These are phyloP conservation scores for Pseudopithomyces chartarum DNA, from an alignment of 2,329 filamentous ascomycete species.

Conservation along the genomic window DNA sequence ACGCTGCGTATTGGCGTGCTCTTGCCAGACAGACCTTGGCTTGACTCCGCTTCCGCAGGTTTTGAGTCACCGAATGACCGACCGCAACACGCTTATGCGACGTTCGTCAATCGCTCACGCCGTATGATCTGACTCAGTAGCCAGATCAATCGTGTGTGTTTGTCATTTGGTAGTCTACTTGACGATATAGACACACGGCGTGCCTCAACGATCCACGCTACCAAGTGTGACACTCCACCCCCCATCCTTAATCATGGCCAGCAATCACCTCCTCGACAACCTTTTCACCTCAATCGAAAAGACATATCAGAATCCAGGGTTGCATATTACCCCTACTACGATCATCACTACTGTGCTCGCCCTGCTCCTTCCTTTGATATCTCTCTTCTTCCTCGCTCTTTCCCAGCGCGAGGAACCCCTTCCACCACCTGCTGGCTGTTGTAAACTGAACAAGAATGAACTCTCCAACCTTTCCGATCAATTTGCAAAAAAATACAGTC, in stretches of 20 bases:
- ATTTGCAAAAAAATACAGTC: constrained; percentile 56
- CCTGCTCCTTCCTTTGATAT: constrained; percentile 23
- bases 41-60: not conserved
- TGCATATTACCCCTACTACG: constrained; percentile 19
- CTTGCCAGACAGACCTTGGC: not conserved
- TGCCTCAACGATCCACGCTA: not conserved
- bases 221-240: not conserved
- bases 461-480: constrained; percentile 62
- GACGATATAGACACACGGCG: not conserved
- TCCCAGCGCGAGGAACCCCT: constrained; percentile 24
- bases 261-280: constrained; percentile 21
- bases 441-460: constrained; percentile 55
- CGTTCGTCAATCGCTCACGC: not conserved
- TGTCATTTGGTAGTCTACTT: not conserved
- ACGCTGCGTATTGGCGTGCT: not conserved
- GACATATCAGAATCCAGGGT: constrained; percentile 15
- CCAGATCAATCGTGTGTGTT: not conserved
- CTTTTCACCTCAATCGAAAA: constrained; percentile 15
- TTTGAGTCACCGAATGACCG: not conserved
- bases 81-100: not conserved
- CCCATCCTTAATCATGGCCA: constrained; percentile 16
- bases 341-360: constrained; percentile 19
- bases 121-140: not conserved
- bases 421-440: constrained; percentile 53
- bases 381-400: constrained; percentile 29